phyloP scores from a whole-genome alignment of 768 basidiomycete species.

The Mycena galericulata region DNA sequence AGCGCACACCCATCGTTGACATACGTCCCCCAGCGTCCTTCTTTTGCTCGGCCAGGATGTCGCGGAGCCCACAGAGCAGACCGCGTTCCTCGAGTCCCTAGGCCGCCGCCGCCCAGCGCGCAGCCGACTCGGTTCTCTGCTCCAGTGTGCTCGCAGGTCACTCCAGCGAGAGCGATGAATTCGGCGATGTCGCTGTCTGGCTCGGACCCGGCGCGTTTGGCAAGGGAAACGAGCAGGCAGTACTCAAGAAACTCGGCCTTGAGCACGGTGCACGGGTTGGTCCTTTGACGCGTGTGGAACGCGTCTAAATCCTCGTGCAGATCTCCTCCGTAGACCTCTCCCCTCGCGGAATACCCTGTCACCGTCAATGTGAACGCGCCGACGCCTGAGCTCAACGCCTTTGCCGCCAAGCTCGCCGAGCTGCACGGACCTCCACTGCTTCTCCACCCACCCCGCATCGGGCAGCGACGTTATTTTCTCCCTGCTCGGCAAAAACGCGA shows the following conservation, averaged over 20 bases:
- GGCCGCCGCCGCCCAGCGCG: conserved; percentile 51
- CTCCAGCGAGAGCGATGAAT: conserved; percentile 69
- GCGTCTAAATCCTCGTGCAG: conserved; percentile 17
- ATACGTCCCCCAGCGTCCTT: conserved; percentile 2
- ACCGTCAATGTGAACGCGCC: conserved; percentile 24
- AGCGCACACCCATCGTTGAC: conserved; percentile 14
- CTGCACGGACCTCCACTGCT: conserved; percentile 42
- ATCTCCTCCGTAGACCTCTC: conserved; percentile 22
- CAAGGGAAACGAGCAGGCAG: conserved; percentile 53
- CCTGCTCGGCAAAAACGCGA: conserved; percentile 48
- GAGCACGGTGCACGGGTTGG: conserved; percentile 34
- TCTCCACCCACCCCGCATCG: conserved; percentile 38
- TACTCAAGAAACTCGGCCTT: conserved; percentile 51
- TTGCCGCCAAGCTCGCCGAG: conserved; percentile 18
- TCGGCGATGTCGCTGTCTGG: conserved; percentile 65
- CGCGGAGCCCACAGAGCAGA: not conserved
- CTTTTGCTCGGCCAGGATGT: conserved; percentile 8
- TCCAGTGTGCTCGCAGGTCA: conserved; percentile 67
- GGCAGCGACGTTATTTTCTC: conserved; percentile 50
- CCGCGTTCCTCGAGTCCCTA: conserved; percentile 45
- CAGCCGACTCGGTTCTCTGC: conserved; percentile 54
- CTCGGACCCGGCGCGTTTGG: conserved; percentile 58
- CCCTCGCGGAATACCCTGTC: conserved; percentile 31
- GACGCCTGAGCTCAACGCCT: conserved; percentile 19
- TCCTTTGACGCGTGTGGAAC: conserved; percentile 32